phyloP scores from a whole-genome alignment of 768 basidiomycete genomes.

The Clitopilus hobsonii region DNA sequence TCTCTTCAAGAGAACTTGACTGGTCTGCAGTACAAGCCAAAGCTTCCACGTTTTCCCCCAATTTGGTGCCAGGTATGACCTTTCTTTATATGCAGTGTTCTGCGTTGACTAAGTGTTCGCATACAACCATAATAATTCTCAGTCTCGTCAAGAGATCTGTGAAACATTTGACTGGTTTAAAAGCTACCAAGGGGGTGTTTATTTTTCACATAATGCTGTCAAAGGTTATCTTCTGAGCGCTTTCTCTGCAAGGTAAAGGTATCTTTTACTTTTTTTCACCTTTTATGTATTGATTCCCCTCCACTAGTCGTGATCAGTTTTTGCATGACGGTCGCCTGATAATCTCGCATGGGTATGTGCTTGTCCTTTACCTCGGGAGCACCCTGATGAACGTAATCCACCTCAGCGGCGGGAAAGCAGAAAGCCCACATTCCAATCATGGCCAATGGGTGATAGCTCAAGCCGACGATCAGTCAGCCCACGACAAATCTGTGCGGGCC shows the following conservation, averaged over 20 bases:
- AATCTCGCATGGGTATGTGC: slow-evolving; percentile 78
- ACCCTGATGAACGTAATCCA: neutral
- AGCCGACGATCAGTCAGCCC: slow-evolving; percentile 63
- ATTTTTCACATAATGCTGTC: slow-evolving; percentile 51
- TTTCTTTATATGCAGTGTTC: too few species aligned
- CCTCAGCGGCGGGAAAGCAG: slow-evolving; percentile 58
- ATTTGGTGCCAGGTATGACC: slow-evolving; percentile 38
- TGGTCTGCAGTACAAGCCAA: slow-evolving; percentile 11
- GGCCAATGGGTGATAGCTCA: slow-evolving; percentile 34
- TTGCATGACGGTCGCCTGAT: slow-evolving; percentile 62
- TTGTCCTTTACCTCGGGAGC: neutral
- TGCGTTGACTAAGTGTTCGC: too few species aligned
- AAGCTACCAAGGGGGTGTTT: slow-evolving; percentile 80
- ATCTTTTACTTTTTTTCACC: neutral
- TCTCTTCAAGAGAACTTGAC: too few species aligned
- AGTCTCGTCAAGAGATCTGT: slow-evolving; percentile 85
- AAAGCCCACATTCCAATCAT: slow-evolving; percentile 41
- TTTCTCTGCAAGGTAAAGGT: slow-evolving; percentile 56
- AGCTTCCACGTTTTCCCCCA: slow-evolving; percentile 27
- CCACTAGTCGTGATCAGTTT: slow-evolving; percentile 65
- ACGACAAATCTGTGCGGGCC: slow-evolving; percentile 69
- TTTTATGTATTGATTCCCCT: neutral
- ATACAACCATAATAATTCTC: slow-evolving; percentile 5
- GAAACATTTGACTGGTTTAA: slow-evolving; percentile 73
- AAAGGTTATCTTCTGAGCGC: slow-evolving; percentile 77